A percentile compares a stretch with the other conserved stretches of the same genome.
Evolutionary conservation across 768 basidiomycete species (phyloP).

Genomic region (Mrakia frigida): DNA sequence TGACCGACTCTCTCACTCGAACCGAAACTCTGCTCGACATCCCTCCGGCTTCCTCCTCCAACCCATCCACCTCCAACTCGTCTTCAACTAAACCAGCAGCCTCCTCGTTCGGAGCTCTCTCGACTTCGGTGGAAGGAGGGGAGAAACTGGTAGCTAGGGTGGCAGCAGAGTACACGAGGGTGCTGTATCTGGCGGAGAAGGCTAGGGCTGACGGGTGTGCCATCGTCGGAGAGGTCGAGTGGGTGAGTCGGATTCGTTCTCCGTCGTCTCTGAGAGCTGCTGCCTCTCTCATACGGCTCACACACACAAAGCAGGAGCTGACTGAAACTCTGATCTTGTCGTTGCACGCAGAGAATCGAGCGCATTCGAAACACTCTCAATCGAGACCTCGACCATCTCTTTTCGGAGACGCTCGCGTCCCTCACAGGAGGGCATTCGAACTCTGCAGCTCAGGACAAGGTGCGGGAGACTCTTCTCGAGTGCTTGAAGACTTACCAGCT

Average conservation of each 20-base stretch:
- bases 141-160: slow-evolving; percentile 51
- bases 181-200: slow-evolving; percentile 82
- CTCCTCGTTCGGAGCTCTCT: not conserved
- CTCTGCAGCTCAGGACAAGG: not conserved
- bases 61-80: not conserved
- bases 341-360: slow-evolving; percentile 61
- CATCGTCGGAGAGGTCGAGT: slow-evolving; percentile 77
- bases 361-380: slow-evolving; percentile 77
- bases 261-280: slow-evolving; percentile 23
- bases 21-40: slow-evolving; percentile 81
- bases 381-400: slow-evolving; percentile 77
- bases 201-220: slow-evolving; percentile 69
- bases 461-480: slow-evolving; percentile 33
- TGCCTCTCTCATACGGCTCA: too few relatives aligned
- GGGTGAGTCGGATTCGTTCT: slow-evolving; percentile 54
- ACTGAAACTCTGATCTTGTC: not conserved
- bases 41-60: slow-evolving; percentile 6
- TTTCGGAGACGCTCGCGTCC: slow-evolving; percentile 58
- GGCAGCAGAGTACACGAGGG: slow-evolving; percentile 83
- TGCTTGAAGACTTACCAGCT: slow-evolving; percentile 46
- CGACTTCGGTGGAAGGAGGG: not conserved
- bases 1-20: slow-evolving; percentile 83
- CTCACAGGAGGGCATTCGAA: not conserved
- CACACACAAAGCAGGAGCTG: not conserved
- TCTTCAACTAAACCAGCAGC: not conserved